phyloP scores from a whole-genome alignment of 768 basidiomycete genomes.

The Suillus occidentalis region DNA sequence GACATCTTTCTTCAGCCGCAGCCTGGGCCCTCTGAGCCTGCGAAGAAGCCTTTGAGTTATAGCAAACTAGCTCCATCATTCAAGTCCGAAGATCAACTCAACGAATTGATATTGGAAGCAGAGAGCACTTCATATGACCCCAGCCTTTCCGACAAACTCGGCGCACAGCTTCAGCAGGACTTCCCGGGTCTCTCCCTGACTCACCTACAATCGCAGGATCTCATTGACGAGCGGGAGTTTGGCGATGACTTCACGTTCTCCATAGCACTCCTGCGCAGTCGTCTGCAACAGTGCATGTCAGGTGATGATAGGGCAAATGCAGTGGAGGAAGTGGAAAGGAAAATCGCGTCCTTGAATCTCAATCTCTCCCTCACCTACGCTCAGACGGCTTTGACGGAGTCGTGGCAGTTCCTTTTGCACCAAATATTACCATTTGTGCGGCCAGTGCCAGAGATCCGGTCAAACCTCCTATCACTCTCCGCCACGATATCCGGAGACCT shows the following conservation, averaged over 20 bases:
- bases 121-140: conserved; percentile 73
- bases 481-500: conserved; percentile 66
- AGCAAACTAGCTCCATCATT: conserved; percentile 54
- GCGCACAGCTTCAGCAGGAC: conserved; percentile 44
- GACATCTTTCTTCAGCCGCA: conserved; percentile 68
- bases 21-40: conserved; percentile 33
- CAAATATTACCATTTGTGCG: conserved; percentile 65
- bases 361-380: conserved; percentile 85
- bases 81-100: conserved; percentile 60
- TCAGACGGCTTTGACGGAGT: conserved; percentile 69
- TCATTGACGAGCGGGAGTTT: conserved; percentile 67
- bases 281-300: conserved; percentile 45
- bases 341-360: conserved; percentile 75
- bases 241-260: conserved; percentile 83
- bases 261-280: conserved; percentile 52
- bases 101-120: conserved; percentile 69
- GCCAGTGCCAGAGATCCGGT: conserved; percentile 51
- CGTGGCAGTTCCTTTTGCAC: conserved; percentile 75
- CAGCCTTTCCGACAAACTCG: conserved; percentile 61
- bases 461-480: conserved; percentile 55
- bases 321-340: conserved; percentile 52
- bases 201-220: conserved; percentile 62
- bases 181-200: conserved; percentile 66
- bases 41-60: conserved; percentile 60
- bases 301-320: conserved; percentile 43